Base-by-base conservation (phyloP, 2,329 filamentous ascomycete genomes). In the Dendryphion nanum region DNA sequence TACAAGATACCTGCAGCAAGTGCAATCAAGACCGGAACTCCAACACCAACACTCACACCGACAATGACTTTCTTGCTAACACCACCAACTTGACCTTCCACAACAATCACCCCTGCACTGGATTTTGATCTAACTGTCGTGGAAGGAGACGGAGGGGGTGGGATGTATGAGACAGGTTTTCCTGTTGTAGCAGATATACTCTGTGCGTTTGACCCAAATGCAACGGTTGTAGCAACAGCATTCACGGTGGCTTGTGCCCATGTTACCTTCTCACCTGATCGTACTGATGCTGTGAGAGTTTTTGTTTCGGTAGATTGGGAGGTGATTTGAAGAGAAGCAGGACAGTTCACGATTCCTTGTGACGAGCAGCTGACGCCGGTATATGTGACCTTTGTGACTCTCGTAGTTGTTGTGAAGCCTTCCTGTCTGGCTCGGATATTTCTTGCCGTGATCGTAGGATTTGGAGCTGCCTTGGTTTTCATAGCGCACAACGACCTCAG, bases 321-420 rank as follows among this genome's bases (percentile, higher is more conserved):
- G 1, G 75, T 73, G 12, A 55, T 68, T 48, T 78, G 76, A 12
- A 73, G 60, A 0, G 74, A 76, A 1, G 55, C 68, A 0, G 78
- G 77, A 42, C 78, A 81, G 47, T 75, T 71, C 20, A 70, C 47
- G 0, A 76, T 39, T 0, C 67, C 70, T 0, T 63, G 50, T 0
- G 69, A 67, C 13, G 56, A 21, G 50, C 77, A 81, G 6, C 55
- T 58, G 1, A 71, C 54, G n/a, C 67, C 75, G 0, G 67, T 71
- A 34, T 72, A 72, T 0, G 66, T 72, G 2, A 69, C 58, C 4
- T 61, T 53, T 0, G 66, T 69, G 3, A 54, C 69, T 2, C 71
- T 57, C 0, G 70, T 74, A 0, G 66, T 70, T 0, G 66, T 70
- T 5, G 54, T 61, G 26, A 69, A 44, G n/a, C 61, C 54, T 4